Evolutionary conservation across 2,329 filamentous ascomycete species (phyloP).

Genomic region (Aspergillus niger): DNA sequence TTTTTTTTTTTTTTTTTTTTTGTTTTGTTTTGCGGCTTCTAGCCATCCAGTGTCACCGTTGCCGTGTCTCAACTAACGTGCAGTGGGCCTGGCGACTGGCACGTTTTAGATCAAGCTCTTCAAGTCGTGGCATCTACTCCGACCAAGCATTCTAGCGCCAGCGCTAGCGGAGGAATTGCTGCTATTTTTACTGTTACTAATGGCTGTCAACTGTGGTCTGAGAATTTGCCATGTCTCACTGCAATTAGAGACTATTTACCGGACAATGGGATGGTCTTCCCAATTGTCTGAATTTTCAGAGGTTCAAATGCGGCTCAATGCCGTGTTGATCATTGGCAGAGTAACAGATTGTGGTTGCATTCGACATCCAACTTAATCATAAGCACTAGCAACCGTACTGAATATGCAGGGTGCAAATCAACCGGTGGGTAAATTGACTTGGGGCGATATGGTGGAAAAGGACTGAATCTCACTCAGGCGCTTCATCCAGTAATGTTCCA

Average conservation of each 20-base stretch:
- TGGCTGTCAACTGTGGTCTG: neutral
- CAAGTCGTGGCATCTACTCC: neutral
- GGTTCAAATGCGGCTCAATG: neutral
- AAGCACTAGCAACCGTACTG: neutral
- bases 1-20: too few species aligned
- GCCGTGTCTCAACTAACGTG: neutral
- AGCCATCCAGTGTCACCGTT: neutral
- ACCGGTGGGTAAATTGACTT: neutral
- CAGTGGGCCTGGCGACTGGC: neutral
- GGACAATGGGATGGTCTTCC: neutral
- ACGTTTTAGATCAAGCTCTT: neutral
- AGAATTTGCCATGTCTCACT: neutral
- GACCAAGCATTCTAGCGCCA: neutral
- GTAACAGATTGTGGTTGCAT: neutral
- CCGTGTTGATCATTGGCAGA: neutral
- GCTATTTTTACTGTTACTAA: neutral
- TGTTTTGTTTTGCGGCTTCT: too few species aligned
- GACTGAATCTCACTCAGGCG: neutral
- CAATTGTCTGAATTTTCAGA: neutral
- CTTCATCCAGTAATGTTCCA: slow-evolving; percentile 3
- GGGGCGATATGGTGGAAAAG: neutral
- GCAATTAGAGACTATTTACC: neutral
- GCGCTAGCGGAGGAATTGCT: neutral
- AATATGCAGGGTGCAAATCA: neutral
- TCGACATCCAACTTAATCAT: neutral